Percentiles rank a stretch among this genome's conserved stretches.
Evolutionary conservation across 768 basidiomycete genomes (phyloP).

Genomic region (Tubosaeta sp.): DNA sequence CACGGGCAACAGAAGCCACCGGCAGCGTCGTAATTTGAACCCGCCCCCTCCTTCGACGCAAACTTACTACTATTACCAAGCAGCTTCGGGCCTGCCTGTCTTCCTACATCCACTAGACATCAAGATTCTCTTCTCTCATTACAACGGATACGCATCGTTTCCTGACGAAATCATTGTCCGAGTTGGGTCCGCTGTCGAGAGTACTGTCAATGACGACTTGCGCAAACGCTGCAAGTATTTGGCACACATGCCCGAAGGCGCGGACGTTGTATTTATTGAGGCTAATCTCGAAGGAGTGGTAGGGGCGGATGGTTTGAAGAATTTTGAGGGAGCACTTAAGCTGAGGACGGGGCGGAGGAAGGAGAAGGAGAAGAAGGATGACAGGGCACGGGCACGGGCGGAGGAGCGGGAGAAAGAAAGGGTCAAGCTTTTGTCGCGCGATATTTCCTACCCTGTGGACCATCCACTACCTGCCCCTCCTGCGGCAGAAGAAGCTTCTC

Average conservation of each 20-base stretch:
- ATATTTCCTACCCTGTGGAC: conserved; percentile 4
- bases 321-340: conserved; percentile 80
- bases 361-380: conserved; percentile 84
- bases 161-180: conserved; percentile 76
- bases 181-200: conserved; percentile 73
- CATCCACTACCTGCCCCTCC: conserved; percentile 4
- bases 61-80: conserved; percentile 95
- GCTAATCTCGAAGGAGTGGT: conserved; percentile 78
- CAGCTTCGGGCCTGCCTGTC: conserved; percentile 83
- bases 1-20: conserved; percentile 40
- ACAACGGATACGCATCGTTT: conserved; percentile 73
- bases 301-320: conserved; percentile 67
- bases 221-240: conserved; percentile 96
- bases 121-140: conserved; percentile 84
- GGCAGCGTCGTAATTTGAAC: conserved; percentile 75
- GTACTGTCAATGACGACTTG: conserved; percentile 88
- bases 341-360: conserved; percentile 67
- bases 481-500: conserved; percentile 13
- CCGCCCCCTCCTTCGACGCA: conserved; percentile 84
- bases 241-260: conserved; percentile 83
- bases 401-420: conserved; percentile 74
- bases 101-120: conserved; percentile 97
- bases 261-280: conserved; percentile 93
- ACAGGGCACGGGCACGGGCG: conserved; percentile 71
- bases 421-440: conserved; percentile 28